Base-by-base conservation (phyloP, 371 early-diverging fungal genomes). In the Mucor velutinosus region DNA sequence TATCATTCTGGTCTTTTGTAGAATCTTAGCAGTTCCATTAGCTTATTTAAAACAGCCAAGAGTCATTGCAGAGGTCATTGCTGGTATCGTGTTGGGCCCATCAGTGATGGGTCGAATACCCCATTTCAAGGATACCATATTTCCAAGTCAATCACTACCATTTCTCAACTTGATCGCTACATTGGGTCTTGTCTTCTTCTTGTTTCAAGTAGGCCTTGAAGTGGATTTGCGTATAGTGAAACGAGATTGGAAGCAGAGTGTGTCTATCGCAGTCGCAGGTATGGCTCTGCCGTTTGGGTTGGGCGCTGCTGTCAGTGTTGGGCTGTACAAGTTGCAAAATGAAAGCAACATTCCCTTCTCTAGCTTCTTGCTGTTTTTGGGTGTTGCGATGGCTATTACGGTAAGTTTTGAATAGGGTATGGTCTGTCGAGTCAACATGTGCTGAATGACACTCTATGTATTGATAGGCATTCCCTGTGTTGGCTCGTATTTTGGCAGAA, bases 331-430 rank as follows among this genome's bases (percentile, higher is more conserved):
- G 47, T 49, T 89, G 17, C 77, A 89, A 27, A 61, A 79, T 32
- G 71, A 80, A 8, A 59, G 67, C 1, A 37, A 11, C 27, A 86
- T 89, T 3, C 72, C 86, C 0, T 94, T 92, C 70, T 75, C 81
- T 14, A 89, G 83, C 47, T 96, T 93, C 68, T 66, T 92, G 47
- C 87, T 93, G 35, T 96, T 96, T 75, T 77, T 89, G 29, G 94
- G 94, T 60, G 95, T 96, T 4, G 93, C 94, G 57, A 92, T 97
- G 90, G 86, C 95, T 23, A 96, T 96, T 72, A 97, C 97, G 0
- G 86, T 85, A 76, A 74, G 78, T 63, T 4, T 37, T 5, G 19
- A 11, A 5, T 11, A 12, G 4, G 23, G 12, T 11, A 19, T 23
- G 4, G 25, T 6, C 17, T 5, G 33, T 7, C 7, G 5, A 4